Evolutionary conservation across 352 stramenopile genomes (phyloP).

Genomic region (Globisporangium polare): DNA sequence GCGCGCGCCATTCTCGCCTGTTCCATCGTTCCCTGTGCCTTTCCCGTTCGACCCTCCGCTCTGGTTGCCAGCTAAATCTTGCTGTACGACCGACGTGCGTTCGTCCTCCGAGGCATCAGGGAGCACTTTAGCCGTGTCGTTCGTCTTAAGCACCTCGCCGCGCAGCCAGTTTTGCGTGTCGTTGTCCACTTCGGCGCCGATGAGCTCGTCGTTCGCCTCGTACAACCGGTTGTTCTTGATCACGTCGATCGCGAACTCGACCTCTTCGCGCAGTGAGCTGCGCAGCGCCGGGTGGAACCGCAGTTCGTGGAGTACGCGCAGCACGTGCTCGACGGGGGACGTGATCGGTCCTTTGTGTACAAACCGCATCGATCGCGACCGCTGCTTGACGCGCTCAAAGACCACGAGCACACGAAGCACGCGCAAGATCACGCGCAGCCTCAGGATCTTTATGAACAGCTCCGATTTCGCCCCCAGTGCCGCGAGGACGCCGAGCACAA

Average conservation of each 20-base stretch:
- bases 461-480: constrained; percentile 50
- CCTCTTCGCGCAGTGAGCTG: constrained; percentile 40
- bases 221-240: constrained; percentile 88
- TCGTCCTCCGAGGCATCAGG: constrained; percentile 35
- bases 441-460: constrained; percentile 67
- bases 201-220: constrained; percentile 69
- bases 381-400: constrained; percentile 82
- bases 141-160: constrained; percentile 66
- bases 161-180: constrained; percentile 86
- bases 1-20: constrained; percentile 5
- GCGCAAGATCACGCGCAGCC: constrained; percentile 70
- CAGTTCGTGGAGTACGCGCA: constrained; percentile 71
- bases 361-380: constrained; percentile 71
- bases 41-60: constrained; percentile 2
- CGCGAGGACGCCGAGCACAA: constrained; percentile 66
- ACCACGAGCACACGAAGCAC: constrained; percentile 83
- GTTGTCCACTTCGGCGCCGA: constrained; percentile 63
- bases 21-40: constrained; percentile 2
- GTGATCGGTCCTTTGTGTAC: constrained; percentile 67
- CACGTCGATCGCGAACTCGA: constrained; percentile 80
- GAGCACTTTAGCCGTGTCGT: constrained; percentile 65
- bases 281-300: constrained; percentile 70
- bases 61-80: background rate
- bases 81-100: background rate
- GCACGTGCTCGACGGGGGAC: constrained; percentile 76